Conservation (phyloP, 2,329 filamentous ascomycete species). For the Ophiostoma sp. region DNA sequence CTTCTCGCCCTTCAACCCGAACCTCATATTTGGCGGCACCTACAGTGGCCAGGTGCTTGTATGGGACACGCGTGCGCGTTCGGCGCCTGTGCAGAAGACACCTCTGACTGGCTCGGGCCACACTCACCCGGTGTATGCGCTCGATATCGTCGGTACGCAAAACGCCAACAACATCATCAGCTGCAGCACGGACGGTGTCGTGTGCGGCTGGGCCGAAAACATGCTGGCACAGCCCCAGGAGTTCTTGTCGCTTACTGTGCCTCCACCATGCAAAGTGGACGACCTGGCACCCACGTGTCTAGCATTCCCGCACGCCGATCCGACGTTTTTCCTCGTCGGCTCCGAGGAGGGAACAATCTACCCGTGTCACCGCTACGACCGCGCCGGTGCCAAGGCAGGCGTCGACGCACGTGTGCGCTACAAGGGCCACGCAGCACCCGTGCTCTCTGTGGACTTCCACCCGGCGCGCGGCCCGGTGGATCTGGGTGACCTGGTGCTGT, state of each 20-base stretch:
- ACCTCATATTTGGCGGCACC: constrained; percentile 89
- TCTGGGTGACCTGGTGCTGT: constrained; percentile 86
- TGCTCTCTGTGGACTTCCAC: constrained; percentile 95
- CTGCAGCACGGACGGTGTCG: constrained; percentile 90
- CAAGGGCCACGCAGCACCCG: constrained; percentile 82
- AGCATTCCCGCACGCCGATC: constrained; percentile 89
- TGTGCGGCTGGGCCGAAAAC: constrained; percentile 96
- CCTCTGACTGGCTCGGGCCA: constrained; percentile 91
- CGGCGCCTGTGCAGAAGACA: constrained; percentile 89
- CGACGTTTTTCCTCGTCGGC: constrained; percentile 94
- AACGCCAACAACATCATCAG: constrained; percentile 99
- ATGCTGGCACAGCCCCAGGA: constrained; percentile 97
- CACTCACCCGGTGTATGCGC: constrained; percentile 91
- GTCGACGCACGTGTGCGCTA: constrained; percentile 87
- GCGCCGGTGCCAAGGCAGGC: constrained; percentile 92
- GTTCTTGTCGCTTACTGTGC: constrained; percentile 79
- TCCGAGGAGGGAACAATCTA: constrained; percentile 96
- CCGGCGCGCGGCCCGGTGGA: constrained; percentile 88
- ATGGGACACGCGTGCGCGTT: constrained; percentile 91
- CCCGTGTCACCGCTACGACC: constrained; percentile 94
- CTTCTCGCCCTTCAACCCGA: constrained; percentile 98
- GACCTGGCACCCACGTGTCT: constrained; percentile 93
- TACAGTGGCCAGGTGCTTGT: constrained; percentile 95
- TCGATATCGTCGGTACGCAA: constrained; percentile 94
- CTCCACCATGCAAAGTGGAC: constrained; percentile 82